Evolutionary conservation across 2,329 filamentous ascomycete species (phyloP).

Genomic region (Tolypocladium endophyticum): DNA sequence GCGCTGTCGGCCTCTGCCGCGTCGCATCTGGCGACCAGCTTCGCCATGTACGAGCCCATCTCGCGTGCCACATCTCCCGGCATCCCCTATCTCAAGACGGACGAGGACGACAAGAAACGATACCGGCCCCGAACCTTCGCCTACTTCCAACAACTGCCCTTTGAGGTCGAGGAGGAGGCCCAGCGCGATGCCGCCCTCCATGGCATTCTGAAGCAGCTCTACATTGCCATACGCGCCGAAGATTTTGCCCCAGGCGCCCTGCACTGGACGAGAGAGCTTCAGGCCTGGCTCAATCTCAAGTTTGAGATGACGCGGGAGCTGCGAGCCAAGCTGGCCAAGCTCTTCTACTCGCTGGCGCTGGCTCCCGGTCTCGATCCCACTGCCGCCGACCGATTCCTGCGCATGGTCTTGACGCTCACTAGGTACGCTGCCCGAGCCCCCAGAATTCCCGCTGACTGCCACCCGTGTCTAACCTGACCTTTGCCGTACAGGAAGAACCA

Average conservation of each 20-base stretch:
- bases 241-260: slow-evolving; percentile 90
- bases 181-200: slow-evolving; percentile 70
- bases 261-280: slow-evolving; percentile 94
- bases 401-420: slow-evolving; percentile 94
- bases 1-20: slow-evolving; percentile 20
- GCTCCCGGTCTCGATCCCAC: slow-evolving; percentile 78
- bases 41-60: slow-evolving; percentile 51
- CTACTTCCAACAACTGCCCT: slow-evolving; percentile 85
- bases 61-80: slow-evolving; percentile 84
- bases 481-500: slow-evolving; percentile 64
- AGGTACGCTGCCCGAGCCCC: slow-evolving; percentile 51
- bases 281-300: slow-evolving; percentile 91
- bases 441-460: neutral
- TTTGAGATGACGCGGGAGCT: slow-evolving; percentile 87
- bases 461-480: neutral
- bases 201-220: slow-evolving; percentile 87
- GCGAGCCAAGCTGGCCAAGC: slow-evolving; percentile 70
- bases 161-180: slow-evolving; percentile 69
- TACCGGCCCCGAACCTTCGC: slow-evolving; percentile 86
- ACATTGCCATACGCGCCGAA: slow-evolving; percentile 81
- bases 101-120: slow-evolving; percentile 47
- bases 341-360: slow-evolving; percentile 90
- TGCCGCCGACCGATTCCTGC: slow-evolving; percentile 81
- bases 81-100: slow-evolving; percentile 38
- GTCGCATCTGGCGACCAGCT: slow-evolving; percentile 23